Evolutionary conservation across 2,329 filamentous ascomycete genomes (phyloP), one percentile per base, ranked within the genome.

Genomic region (Colletotrichum horii): DNA sequence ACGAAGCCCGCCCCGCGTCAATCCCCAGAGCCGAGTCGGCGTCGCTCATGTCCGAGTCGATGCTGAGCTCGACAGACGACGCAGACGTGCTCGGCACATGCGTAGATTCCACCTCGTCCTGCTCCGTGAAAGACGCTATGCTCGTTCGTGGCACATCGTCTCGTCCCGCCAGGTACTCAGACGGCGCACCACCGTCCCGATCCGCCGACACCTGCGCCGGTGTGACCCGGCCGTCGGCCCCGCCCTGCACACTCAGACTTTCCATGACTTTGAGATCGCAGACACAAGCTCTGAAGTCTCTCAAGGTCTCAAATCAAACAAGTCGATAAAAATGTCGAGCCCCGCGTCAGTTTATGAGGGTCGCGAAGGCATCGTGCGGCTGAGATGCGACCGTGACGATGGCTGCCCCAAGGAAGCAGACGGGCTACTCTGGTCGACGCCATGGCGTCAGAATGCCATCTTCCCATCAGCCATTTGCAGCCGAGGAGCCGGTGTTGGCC

Each of bases 41-140:
- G 28, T 75, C 73, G 30, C 69, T 68, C 4, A 61, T 38, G 11
- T 72, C 73, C 11, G 70, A 62, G 28, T 75, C 70, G 16, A 75
- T 61, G 60, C 71, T 74, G 2, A 71, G 48, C n/a, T 52, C 60
- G 2, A 66, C 28, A 14, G 36, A 70, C 2, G 71, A 30, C 1
- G 32, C 15, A 2, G 26, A 60, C 3, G 26, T n/a, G 38, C 56
- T 69, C 16, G 66, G 62, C 8, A 88, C 22, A 22, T 61, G 24
- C 19, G 28, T 32, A 36, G 61, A 38, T 2, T 64, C 61, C n/a
- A 38, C 32, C 32, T 64, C 61, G 24, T 64, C 61, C 61, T 24
- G 34, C 7, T 64, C 22, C 14, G 32, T 19, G 34, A 64, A 34
- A 22, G n/a, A 26, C 5, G 24, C 15, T 14, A 52, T 52, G 43